Evolutionary conservation across 306 rosid species (phyloP).

Genomic region (Cajanus cajan): DNA sequence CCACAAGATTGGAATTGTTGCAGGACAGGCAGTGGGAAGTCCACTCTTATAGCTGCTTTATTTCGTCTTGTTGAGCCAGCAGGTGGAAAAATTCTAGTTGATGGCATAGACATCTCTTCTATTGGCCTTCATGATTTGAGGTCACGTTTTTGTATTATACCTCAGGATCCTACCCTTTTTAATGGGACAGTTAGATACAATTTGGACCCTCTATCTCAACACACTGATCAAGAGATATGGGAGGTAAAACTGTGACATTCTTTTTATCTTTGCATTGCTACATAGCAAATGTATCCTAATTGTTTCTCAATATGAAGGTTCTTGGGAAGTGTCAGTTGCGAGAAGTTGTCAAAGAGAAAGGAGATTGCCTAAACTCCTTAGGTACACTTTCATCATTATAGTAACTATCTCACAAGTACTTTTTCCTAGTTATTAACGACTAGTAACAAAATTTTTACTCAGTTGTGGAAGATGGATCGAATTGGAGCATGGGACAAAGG

Average conservation of each 20-base stretch:
- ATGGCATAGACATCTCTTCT: conserved; percentile 60
- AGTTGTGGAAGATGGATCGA: conserved; percentile 70
- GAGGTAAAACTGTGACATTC: conserved; percentile 46
- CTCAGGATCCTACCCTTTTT: conserved; percentile 82
- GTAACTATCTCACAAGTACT: neutral
- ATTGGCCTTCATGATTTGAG: conserved; percentile 81
- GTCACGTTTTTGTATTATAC: conserved; percentile 65
- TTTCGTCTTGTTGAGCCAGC: conserved; percentile 72
- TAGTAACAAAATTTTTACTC: conserved; percentile 4
- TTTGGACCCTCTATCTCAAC: conserved; percentile 61
- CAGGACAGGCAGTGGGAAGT: conserved; percentile 73
- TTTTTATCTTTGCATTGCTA: neutral
- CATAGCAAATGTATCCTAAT: neutral
- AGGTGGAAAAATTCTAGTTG: conserved; percentile 56
- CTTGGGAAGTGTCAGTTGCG: conserved; percentile 60
- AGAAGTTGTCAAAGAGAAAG: conserved; percentile 58
- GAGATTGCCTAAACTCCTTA: conserved; percentile 44
- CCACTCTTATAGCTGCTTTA: conserved; percentile 62
- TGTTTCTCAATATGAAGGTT: conserved; percentile 36
- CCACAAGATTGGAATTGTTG: conserved; percentile 69
- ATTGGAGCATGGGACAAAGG: conserved; percentile 82
- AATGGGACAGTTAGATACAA: conserved; percentile 70
- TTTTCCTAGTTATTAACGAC: neutral
- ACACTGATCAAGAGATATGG: conserved; percentile 61
- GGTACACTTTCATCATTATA: conserved; percentile 36